Conservation (phyloP, 1,284 basidiomycete species). For the Tylopilus sp. region DNA sequence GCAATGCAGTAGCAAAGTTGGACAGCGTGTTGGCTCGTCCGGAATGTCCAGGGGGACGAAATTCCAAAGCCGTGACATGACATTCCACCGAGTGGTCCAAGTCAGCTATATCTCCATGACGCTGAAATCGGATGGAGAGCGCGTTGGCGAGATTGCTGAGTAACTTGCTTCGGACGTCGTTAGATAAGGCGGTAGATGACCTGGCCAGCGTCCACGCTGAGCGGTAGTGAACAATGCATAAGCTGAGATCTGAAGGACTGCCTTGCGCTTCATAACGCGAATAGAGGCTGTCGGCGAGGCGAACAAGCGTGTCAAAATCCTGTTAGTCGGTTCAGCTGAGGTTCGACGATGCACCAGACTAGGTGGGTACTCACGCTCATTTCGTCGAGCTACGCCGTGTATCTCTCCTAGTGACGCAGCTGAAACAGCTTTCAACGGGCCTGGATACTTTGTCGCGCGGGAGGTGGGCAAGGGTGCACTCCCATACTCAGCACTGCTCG, state of each 20-base stretch:
- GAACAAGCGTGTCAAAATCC: conserved; percentile 27
- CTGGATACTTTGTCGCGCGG: neutral
- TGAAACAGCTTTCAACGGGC: neutral
- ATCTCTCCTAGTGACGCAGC: neutral
- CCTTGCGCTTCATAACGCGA: conserved; percentile 21
- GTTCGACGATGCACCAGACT: neutral
- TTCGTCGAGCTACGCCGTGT: neutral
- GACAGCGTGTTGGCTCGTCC: conserved; percentile 20
- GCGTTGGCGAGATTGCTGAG: conserved; percentile 33
- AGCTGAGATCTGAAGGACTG: conserved; percentile 22
- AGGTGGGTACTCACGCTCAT: conserved; percentile 21
- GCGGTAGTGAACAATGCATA: conserved; percentile 28
- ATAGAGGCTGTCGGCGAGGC: conserved; percentile 27
- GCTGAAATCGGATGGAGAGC: conserved; percentile 30
- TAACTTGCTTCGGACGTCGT: conserved; percentile 25
- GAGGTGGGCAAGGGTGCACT: conserved; percentile 2
- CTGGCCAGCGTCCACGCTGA: conserved; percentile 27
- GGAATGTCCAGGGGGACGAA: conserved; percentile 24
- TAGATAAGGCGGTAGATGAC: conserved; percentile 14
- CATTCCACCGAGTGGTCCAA: conserved; percentile 34
- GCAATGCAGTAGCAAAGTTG: conserved; percentile 28
- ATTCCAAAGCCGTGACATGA: conserved; percentile 24
- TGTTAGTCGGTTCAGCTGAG: conserved; percentile 7
- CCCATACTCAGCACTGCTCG: conserved; percentile 3
- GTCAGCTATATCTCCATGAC: conserved; percentile 29